Percentiles rank a stretch among this genome's conserved stretches.
phyloP scores from a whole-genome alignment of 805 yeast species.

The Metschnikowia vanudenii region DNA sequence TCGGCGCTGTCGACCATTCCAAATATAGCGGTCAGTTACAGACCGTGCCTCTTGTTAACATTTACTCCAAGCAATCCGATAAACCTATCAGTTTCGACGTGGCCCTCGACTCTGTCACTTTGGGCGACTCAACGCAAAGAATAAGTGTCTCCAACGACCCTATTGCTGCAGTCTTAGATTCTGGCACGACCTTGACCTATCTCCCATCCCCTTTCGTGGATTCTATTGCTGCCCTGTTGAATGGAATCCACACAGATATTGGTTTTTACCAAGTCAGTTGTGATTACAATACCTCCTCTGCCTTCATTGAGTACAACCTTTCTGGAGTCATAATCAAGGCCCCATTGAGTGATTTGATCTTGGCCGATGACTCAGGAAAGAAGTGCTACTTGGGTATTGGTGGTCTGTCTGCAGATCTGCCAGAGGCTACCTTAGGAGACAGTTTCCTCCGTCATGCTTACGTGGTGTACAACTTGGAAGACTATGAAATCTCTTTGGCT shows the following conservation, averaged over 20 bases:
- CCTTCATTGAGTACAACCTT: constrained; percentile 42
- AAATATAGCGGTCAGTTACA: constrained; percentile 29
- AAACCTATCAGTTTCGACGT: constrained; percentile 48
- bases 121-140: constrained; percentile 3
- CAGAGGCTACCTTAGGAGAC: constrained; percentile 32
- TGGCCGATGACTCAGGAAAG: constrained; percentile 12
- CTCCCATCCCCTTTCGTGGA: constrained; percentile 37
- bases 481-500: too few relatives aligned
- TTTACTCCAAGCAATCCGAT: constrained; percentile 6
- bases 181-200: constrained; percentile 52
- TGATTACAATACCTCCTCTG: constrained; percentile 1
- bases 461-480: constrained; percentile 55
- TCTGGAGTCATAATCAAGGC: constrained; percentile 54
- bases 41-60: constrained; percentile 45
- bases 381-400: constrained; percentile 27
- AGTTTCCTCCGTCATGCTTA: constrained; percentile 59
- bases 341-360: constrained; percentile 37
- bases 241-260: neutral
- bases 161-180: constrained; percentile 37
- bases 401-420: constrained; percentile 23
- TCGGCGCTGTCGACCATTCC: constrained; percentile 28
- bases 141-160: neutral
- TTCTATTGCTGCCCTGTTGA: constrained; percentile 13
- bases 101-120: constrained; percentile 34
- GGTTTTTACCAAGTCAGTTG: constrained; percentile 7